These are phyloP conservation scores for Clavispora santaluciae DNA, from an alignment of 805 yeast species.

Conservation along the genomic window DNA sequence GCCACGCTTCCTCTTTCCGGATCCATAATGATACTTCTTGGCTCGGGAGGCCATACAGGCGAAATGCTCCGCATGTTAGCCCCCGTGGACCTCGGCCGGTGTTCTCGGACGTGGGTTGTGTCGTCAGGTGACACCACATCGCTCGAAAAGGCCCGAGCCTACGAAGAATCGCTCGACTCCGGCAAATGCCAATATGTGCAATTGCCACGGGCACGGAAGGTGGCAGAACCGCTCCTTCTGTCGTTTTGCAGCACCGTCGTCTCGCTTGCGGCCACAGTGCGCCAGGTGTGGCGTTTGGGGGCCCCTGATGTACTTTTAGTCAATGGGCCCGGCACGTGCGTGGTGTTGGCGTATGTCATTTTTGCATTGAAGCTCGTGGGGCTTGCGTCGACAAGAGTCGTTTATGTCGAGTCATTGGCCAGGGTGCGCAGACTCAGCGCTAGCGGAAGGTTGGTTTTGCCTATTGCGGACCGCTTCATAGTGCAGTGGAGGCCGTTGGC, in stretches of 20 bases:
- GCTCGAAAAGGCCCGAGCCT: constrained; percentile 31
- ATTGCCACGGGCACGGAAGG: constrained; percentile 55
- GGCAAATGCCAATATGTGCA: constrained; percentile 20
- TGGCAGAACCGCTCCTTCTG: constrained; percentile 49
- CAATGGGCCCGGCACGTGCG: constrained; percentile 84
- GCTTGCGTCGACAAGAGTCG: constrained; percentile 46
- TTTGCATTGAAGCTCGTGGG: constrained; percentile 48
- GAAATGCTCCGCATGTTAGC: constrained; percentile 76
- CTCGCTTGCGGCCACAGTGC: constrained; percentile 30
- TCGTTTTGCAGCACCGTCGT: constrained; percentile 42
- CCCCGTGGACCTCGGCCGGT: constrained; percentile 26
- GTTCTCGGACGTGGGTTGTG: constrained; percentile 36
- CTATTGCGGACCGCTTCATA: constrained; percentile 68
- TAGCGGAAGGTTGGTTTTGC: constrained; percentile 67
- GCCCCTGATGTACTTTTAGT: constrained; percentile 44
- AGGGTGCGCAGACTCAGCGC: constrained; percentile 71
- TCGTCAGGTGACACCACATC: constrained; percentile 53
- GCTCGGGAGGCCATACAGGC: constrained; percentile 97
- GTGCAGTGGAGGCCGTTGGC: constrained; percentile 84
- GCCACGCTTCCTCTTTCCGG: background rate
- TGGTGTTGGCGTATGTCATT: constrained; percentile 59
- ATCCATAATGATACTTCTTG: constrained; percentile 56
- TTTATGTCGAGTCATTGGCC: constrained; percentile 86
- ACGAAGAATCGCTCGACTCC: constrained; percentile 23
- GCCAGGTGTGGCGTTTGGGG: constrained; percentile 22